Evolutionary conservation across 352 stramenopile species (phyloP).

Genomic region (Pythium insidiosum): DNA sequence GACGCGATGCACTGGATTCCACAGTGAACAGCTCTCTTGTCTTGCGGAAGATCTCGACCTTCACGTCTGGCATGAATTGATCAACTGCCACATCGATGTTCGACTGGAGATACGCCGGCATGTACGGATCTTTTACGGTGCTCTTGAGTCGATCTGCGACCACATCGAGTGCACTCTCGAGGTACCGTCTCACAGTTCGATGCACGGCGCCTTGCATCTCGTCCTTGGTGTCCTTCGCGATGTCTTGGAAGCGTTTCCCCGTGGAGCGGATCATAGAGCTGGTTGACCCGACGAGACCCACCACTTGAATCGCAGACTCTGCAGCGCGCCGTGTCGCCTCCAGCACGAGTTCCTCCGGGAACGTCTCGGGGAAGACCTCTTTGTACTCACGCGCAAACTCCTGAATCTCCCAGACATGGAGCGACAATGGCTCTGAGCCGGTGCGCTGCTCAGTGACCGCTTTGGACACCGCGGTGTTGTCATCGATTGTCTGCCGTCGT

Average conservation of each 20-base stretch:
- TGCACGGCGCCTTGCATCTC: slow-evolving; percentile 80
- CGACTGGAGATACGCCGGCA: slow-evolving; percentile 73
- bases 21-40: slow-evolving; percentile 74
- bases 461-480: neutral
- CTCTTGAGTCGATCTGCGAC: slow-evolving; percentile 68
- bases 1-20: too few species aligned
- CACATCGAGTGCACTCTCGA: slow-evolving; percentile 73
- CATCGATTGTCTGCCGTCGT: neutral
- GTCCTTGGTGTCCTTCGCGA: slow-evolving; percentile 78
- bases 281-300: slow-evolving; percentile 65
- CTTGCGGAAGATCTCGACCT: slow-evolving; percentile 85
- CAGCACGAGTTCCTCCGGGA: slow-evolving; percentile 60
- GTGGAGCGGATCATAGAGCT: slow-evolving; percentile 76
- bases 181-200: slow-evolving; percentile 60
- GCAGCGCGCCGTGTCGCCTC: slow-evolving; percentile 40
- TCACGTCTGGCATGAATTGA: slow-evolving; percentile 85
- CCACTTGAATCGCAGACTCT: slow-evolving; percentile 32
- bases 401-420: slow-evolving; percentile 61
- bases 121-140: slow-evolving; percentile 75
- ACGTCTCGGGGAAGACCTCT: slow-evolving; percentile 71
- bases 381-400: slow-evolving; percentile 76
- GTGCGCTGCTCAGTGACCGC: slow-evolving; percentile 1
- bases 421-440: too few species aligned
- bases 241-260: slow-evolving; percentile 73
- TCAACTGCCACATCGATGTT: slow-evolving; percentile 83